These are phyloP conservation scores for Paraphoma sp. DNA, from an alignment of 2,329 filamentous ascomycete species.

Conservation along the genomic window DNA sequence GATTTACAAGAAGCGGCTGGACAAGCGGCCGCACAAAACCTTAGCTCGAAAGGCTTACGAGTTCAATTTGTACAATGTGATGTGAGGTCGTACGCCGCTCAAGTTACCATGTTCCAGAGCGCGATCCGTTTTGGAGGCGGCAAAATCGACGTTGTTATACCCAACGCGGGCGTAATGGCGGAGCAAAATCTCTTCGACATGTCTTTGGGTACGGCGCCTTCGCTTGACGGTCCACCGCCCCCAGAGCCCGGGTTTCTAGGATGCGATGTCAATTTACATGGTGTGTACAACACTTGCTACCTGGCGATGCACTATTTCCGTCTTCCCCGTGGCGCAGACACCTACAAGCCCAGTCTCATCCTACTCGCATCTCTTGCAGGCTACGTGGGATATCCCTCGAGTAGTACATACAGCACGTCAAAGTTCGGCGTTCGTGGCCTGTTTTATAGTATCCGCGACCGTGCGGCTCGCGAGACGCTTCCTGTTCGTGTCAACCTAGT, in stretches of 20 bases:
- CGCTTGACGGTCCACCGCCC: conserved; percentile 20
- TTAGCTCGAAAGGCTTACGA: conserved; percentile 19
- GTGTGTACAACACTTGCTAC: conserved; percentile 31
- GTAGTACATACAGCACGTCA: conserved; percentile 32
- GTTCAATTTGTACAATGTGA: conserved; percentile 42
- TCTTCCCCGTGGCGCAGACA: conserved; percentile 17
- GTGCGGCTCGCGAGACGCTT: conserved; percentile 11
- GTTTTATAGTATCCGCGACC: conserved; percentile 29
- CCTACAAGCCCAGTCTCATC: conserved; percentile 25
- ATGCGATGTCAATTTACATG: conserved; percentile 30
- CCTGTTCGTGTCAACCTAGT: conserved; percentile 33
- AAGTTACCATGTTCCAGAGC: conserved; percentile 38
- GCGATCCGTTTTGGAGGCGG: conserved; percentile 32
- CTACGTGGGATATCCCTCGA: conserved; percentile 30
- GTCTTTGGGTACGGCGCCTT: conserved; percentile 11
- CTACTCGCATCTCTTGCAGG: conserved; percentile 31
- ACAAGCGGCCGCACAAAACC: conserved; percentile 8
- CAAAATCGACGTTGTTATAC: conserved; percentile 40
- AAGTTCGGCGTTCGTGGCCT: conserved; percentile 38
- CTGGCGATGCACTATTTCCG: conserved; percentile 36
- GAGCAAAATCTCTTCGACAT: conserved; percentile 32
- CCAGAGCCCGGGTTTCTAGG: conserved; percentile 22
- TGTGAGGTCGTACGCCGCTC: conserved; percentile 36
- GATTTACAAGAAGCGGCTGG: conserved; percentile 27
- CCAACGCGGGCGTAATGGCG: conserved; percentile 37